Percentiles rank a stretch among this genome's conserved stretches.
phyloP scores from a whole-genome alignment of 148 eudicot species.

The Salicornia ramosissima region DNA sequence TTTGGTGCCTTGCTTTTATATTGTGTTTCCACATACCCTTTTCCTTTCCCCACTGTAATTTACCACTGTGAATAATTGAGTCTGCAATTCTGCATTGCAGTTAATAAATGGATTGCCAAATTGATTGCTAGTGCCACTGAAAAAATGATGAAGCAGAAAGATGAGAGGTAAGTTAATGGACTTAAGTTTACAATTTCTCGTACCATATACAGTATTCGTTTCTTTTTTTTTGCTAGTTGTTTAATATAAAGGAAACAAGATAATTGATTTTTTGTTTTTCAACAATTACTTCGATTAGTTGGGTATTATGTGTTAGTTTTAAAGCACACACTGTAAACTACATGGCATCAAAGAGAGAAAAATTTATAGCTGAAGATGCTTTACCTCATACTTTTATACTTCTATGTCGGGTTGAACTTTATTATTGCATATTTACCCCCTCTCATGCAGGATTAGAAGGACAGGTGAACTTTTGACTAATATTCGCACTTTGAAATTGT shows the following conservation, averaged over 20 bases:
- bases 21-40: not conserved
- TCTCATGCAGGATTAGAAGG: constrained; percentile 65
- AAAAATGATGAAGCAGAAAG: constrained; percentile 95
- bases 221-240: not conserved
- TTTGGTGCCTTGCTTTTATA: not conserved
- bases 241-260: not conserved
- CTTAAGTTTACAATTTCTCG: not conserved
- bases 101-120: constrained; percentile 89
- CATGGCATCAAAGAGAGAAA: not conserved
- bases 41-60: not conserved
- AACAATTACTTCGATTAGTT: too few species aligned
- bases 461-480: constrained; percentile 74
- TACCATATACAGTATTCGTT: not conserved
- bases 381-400: not conserved
- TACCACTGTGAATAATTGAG: not conserved
- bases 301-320: not conserved
- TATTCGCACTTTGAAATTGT: constrained; percentile 92
- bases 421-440: not conserved
- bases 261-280: not conserved
- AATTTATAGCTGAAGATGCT: not conserved
- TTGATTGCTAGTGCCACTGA: constrained; percentile 79
- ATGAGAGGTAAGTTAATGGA: constrained; percentile 59
- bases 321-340: not conserved
- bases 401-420: constrained; percentile 11
- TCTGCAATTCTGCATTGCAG: constrained; percentile 30